Percentiles rank a stretch among this genome's conserved stretches.
Conservation (phyloP, 441 rosid genomes). For the Bruguiera hainesii region DNA sequence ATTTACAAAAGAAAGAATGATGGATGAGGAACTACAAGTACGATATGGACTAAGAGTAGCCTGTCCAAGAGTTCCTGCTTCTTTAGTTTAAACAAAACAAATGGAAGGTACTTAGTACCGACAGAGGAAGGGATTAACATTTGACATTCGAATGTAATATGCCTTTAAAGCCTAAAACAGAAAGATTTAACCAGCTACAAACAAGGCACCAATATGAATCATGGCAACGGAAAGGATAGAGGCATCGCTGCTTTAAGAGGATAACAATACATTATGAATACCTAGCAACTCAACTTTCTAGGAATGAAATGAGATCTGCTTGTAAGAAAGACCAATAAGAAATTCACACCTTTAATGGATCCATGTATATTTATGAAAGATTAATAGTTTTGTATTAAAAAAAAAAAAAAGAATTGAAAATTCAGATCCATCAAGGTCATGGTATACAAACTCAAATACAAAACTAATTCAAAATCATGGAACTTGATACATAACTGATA, state of each 20-base stretch:
- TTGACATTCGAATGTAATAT: not conserved
- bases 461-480: not conserved
- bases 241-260: conserved; percentile 6
- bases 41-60: conserved; percentile 3
- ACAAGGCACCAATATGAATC: not conserved
- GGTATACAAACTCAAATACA: not conserved
- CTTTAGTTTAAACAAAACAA: conserved; percentile 8
- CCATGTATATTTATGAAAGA: not conserved
- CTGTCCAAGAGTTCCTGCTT: conserved; percentile 1
- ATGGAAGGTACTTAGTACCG: not conserved
- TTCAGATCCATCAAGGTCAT: not conserved
- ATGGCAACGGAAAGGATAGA: not conserved
- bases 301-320: not conserved
- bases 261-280: not conserved
- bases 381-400: not conserved
- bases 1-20: conserved; percentile 1
- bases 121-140: not conserved
- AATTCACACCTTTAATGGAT: not conserved
- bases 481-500: not conserved
- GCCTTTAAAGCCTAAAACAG: not conserved
- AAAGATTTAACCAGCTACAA: not conserved
- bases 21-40: not conserved
- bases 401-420: not conserved
- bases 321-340: not conserved
- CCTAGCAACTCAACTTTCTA: not conserved